These are phyloP conservation scores for Aspergillus ruber DNA, from an alignment of 2,329 filamentous ascomycete species.

Conservation along the genomic window DNA sequence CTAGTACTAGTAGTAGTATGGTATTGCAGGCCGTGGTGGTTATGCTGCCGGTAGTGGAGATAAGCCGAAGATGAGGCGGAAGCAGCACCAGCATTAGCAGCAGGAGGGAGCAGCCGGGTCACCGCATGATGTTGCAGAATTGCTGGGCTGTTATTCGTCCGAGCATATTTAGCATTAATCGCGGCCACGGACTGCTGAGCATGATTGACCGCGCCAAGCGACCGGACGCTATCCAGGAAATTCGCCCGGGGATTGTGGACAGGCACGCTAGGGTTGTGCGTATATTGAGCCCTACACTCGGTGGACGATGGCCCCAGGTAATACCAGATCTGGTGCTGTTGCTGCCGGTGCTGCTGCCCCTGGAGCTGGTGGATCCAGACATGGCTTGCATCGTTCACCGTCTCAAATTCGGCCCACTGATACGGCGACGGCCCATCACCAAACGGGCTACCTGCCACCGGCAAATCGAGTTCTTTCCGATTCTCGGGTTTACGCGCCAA, in stretches of 20 bases:
- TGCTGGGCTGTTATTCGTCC: too few relatives aligned
- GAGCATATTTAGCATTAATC: too few relatives aligned
- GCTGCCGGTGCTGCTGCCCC: constrained; percentile 64
- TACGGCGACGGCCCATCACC: constrained; percentile 51
- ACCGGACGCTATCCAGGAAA: constrained; percentile 45
- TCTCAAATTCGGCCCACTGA: constrained; percentile 75
- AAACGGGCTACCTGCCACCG: constrained; percentile 61
- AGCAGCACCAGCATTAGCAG: not conserved
- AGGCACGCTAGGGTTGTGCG: constrained; percentile 59
- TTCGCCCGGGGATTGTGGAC: constrained; percentile 44
- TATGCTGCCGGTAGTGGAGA: constrained; percentile 21
- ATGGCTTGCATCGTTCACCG: constrained; percentile 47
- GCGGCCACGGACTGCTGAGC: too few relatives aligned
- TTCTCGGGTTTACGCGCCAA: constrained; percentile 47
- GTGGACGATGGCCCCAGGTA: constrained; percentile 83
- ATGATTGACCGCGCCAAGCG: constrained; percentile 24
- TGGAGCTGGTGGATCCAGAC: constrained; percentile 51
- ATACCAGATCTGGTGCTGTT: constrained; percentile 74
- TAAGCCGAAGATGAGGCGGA: constrained; percentile 1
- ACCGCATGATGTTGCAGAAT: constrained; percentile 5
- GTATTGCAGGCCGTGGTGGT: constrained; percentile 4
- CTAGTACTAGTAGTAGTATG: constrained; percentile 13
- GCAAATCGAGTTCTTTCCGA: constrained; percentile 51
- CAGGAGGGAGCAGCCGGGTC: constrained; percentile 17
- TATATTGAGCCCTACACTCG: constrained; percentile 85